phyloP scores from a whole-genome alignment of 2,329 filamentous ascomycete species.

The Dothiorella sarmentorum region DNA sequence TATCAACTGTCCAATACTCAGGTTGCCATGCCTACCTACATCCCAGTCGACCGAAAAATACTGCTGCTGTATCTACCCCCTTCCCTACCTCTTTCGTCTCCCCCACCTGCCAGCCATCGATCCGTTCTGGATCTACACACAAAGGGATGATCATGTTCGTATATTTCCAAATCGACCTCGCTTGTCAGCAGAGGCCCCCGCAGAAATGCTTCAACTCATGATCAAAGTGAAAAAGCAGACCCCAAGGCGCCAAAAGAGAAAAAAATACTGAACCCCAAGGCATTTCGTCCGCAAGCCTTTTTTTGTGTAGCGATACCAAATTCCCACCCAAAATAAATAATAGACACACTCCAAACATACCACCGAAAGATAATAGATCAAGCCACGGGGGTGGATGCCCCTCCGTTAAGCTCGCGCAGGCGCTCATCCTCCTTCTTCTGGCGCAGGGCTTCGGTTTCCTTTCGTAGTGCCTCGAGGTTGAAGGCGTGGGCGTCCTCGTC shows the following conservation, averaged over 20 bases:
- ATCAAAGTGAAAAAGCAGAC: background rate
- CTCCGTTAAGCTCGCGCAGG: conserved; percentile 30
- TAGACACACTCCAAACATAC: background rate
- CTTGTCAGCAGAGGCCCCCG: background rate
- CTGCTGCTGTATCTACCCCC: background rate
- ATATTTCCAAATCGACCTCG: conserved; percentile 2
- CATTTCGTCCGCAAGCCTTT: conserved; percentile 6
- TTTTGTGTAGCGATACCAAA: conserved; percentile 12
- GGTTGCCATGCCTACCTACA: background rate
- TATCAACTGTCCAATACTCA: background rate
- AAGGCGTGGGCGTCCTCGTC: conserved; percentile 63
- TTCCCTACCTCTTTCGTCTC: too few species aligned
- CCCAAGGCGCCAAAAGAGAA: background rate
- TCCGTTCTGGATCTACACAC: background rate
- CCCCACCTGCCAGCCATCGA: background rate
- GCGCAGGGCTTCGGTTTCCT: conserved; percentile 76
- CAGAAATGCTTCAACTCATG: background rate
- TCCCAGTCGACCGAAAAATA: background rate
- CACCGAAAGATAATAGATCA: background rate
- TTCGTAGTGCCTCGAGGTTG: conserved; percentile 78
- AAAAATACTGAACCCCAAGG: conserved; percentile 8
- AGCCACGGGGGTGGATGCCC: background rate
- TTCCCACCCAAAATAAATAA: background rate
- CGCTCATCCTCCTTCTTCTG: conserved; percentile 75
- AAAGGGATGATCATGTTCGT: background rate